These are phyloP conservation scores for Pythium myriotylum DNA, from an alignment of 352 stramenopile species.

Conservation along the genomic window DNA sequence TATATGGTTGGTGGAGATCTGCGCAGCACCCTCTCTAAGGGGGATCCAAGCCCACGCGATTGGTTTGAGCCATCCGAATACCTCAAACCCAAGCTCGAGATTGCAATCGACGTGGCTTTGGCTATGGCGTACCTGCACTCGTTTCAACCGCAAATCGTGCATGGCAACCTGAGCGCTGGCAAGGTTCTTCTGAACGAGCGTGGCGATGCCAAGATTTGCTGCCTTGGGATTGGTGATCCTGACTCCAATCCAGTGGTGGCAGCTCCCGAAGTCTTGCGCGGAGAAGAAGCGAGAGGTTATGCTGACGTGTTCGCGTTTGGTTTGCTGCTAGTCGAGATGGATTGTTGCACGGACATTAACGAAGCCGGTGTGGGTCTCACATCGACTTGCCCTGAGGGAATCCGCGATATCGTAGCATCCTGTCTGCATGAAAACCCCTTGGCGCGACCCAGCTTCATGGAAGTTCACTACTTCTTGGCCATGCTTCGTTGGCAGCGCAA, in stretches of 20 bases:
- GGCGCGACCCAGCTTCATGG: background rate
- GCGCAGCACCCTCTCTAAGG: background rate
- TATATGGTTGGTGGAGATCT: background rate
- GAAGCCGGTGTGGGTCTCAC: background rate
- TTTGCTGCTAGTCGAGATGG: background rate
- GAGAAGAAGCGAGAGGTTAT: background rate
- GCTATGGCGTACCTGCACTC: background rate
- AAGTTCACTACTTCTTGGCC: background rate
- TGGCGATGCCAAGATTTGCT: background rate
- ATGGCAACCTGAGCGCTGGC: background rate
- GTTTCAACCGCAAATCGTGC: background rate
- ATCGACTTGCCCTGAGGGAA: background rate
- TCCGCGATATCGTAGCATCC: background rate
- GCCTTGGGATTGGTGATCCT: background rate
- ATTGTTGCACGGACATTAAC: background rate
- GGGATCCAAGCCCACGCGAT: background rate
- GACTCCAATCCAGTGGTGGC: no score
- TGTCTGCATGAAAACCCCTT: background rate
- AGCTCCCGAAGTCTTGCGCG: background rate
- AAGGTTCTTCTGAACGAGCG: background rate
- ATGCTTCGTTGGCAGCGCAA: background rate
- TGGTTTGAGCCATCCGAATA: background rate
- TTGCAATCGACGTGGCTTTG: background rate
- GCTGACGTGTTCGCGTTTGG: slow-evolving; percentile 1
- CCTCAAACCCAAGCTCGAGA: background rate